Evolutionary conservation across 768 basidiomycete genomes (phyloP), one percentile per base, ranked within the genome.

Genomic region (Macrolepiota albuminosa): DNA sequence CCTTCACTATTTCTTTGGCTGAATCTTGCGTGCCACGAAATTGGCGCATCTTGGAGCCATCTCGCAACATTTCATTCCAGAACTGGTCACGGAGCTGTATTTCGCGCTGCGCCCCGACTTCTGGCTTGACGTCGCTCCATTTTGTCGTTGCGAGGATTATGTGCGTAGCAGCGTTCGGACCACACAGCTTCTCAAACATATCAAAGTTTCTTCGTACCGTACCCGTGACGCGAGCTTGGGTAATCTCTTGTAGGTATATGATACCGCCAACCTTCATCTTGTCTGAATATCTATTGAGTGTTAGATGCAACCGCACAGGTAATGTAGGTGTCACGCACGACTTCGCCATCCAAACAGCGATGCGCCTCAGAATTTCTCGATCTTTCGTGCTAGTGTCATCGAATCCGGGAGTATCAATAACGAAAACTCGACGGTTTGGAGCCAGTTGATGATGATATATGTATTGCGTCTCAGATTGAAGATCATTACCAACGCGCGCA

Each of bases 81-180:
- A 72, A 78, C n/a, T 60, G 66, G 24, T 46, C 37, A 46, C 58
- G 51, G 24, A 76, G 67, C 55, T 75, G 63, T 21, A 55, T 39
- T 52, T 73, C 74, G 14, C 76, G 68, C 46, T 46, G 48, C 29
- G 62, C 42, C 4, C 71, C 75, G 4, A 65, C 60, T 0, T 33
- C 45, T 4, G n/a, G 37, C 0, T 64, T 64, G 16, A 72, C 63
- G 43, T 67, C 67, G 60, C 72, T 72, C 76, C 76, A 78, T 71
- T 74, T 76, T 16, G 76, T 76, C 29, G 63, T 63, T 24, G 60
- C 36, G 11, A 63, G 63, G 33, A 61, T 58, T 31, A 63, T 61
- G 51, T 57, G 54, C 7, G 48, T 42, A 21, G 46, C 51, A 24
- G 63, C 60, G 6, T 58, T 42, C 21, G 56, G 53, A n/a, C 63